Base-by-base conservation (phyloP, 805 yeast genomes). In the Wickerhamomyces bisporus region DNA sequence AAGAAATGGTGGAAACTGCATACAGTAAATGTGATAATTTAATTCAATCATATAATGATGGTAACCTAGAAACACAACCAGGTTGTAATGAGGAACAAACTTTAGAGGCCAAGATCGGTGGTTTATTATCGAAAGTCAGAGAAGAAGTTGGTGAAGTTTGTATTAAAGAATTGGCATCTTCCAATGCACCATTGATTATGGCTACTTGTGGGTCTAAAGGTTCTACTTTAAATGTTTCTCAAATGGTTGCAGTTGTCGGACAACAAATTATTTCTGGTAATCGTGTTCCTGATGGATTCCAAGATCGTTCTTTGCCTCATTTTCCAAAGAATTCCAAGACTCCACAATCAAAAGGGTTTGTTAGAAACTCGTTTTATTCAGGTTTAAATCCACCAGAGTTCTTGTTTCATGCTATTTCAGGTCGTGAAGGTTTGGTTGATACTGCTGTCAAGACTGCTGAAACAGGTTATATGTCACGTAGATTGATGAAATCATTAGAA, bases 241-340 rank as follows among this genome's bases (percentile, higher is more conserved):
- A 93, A 70, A 93, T 93, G 99, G 98, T 93, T 73, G 99, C 99
- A 0, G 96, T 91, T 59, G 98, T 93, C 21, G 98, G 98, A 39
- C 99, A 93, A 68, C 99, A 93, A 65, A 93, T 93, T 69, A 93
- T 93, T 51, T 81, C 96, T 4, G 99, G 99, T 64, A 86, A 87
- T 60, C 95, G 99, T 75, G 98, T 93, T 44, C 98, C 98, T 18
- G 96, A 93, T 71, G 99, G 99, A n/a, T 93, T 93, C 74, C 98
- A 93, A 64, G 98, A 93, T 66, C 80, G 99, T 64, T 87, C 98
- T 0, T 68, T 93, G 50, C 99, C 99, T 11, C 99, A 93, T 66
- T 93, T 93, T 69, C 79, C 86, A 34, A 93, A 94, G 64, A 85
- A 85, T 62, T 89, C 98, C 48, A 89, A 91, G 61, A 86, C 97